Evolutionary conservation across 1,284 basidiomycete species (phyloP), one percentile per base, ranked within the genome.

Genomic region (Polyporus tsugae): DNA sequence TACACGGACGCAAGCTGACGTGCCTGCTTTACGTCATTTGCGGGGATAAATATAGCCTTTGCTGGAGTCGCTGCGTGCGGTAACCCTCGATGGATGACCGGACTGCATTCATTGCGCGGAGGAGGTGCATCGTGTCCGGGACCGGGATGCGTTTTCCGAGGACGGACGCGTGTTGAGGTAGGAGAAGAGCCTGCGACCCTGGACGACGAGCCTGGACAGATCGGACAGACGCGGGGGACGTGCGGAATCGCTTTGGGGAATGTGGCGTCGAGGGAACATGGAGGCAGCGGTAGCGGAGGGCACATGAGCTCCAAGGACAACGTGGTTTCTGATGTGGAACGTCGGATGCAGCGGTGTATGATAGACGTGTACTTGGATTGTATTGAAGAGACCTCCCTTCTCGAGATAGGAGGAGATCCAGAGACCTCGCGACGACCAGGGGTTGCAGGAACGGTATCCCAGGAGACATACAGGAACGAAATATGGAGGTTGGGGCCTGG

Each of bases 321-420:
- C 67, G 67, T 72, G 69, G 62, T 13, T 68, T 70, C 71, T 72
- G 71, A 72, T 72, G 68, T 60, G 61, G 68, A 66, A 70, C 17
- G 39, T 29, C 29, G 55, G 33, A 22, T 44, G 42, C 46, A 38
- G 33, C 9, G 55, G 35, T 68, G 63, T 69, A 67, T 53, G 68
- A 67, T 70, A 72, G 52, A 61, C 55, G 68, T 36, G 60, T 60
- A 60, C 29, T 29, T 29, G 29, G 19, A 10, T 19, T 58, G 39
- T 25, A 60, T 60, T 38, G 36, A 13, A 13, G 10, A 60, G 11
- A 17, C 38, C 22, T 22, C 15, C 36, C 11, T 41, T 25, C 38
- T 13, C 36, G n/a, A 17, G 38, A 60, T 39, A 29, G 22, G n/a
- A 13, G 22, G 38, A 60, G 22, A 60, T 42, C 36, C 11, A 60